Evolutionary conservation across 1,284 basidiomycete species (phyloP).

Genomic region (Austroboletus niveus): DNA sequence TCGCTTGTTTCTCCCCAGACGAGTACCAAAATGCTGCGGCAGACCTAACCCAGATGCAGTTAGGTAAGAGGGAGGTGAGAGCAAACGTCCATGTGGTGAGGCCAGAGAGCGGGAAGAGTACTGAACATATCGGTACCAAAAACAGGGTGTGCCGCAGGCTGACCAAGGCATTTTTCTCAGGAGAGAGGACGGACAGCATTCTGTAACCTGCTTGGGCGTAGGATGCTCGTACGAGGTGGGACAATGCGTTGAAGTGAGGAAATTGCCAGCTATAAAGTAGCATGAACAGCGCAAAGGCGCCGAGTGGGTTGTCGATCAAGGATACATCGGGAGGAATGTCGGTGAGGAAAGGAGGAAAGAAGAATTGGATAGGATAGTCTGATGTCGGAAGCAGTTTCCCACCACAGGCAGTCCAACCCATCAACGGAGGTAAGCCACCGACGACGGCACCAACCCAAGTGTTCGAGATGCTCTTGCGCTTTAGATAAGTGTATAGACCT

Average conservation of each 20-base stretch:
- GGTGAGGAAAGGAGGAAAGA: slow-evolving; percentile 52
- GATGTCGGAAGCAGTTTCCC: slow-evolving; percentile 71
- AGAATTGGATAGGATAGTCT: slow-evolving; percentile 54
- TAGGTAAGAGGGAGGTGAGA: slow-evolving; percentile 75
- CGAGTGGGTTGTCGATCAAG: slow-evolving; percentile 72
- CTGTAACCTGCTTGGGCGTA: slow-evolving; percentile 94
- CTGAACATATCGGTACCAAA: slow-evolving; percentile 77
- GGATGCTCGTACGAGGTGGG: slow-evolving; percentile 81
- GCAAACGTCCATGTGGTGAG: slow-evolving; percentile 89
- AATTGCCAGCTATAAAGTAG: slow-evolving; percentile 98
- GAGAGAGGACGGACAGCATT: slow-evolving; percentile 87
- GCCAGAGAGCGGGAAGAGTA: slow-evolving; percentile 83
- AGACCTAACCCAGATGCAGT: slow-evolving; percentile 66
- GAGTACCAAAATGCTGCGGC: slow-evolving; percentile 77
- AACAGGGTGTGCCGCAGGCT: slow-evolving; percentile 81
- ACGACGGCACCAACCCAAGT: slow-evolving; percentile 97
- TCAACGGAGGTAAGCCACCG: slow-evolving; percentile 90
- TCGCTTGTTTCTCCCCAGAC: slow-evolving; percentile 80
- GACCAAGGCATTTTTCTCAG: slow-evolving; percentile 83
- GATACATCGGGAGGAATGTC: slow-evolving; percentile 42
- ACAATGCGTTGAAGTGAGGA: slow-evolving; percentile 96
- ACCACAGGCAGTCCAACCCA: slow-evolving; percentile 98
- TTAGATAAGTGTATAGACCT: slow-evolving; percentile 91
- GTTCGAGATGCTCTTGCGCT: slow-evolving; percentile 86
- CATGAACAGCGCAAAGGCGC: slow-evolving; percentile 73